A percentile compares a stretch with the other conserved stretches of the same genome.
Conservation (phyloP, 257 asterid species). For the Buddleja alternifolia region DNA sequence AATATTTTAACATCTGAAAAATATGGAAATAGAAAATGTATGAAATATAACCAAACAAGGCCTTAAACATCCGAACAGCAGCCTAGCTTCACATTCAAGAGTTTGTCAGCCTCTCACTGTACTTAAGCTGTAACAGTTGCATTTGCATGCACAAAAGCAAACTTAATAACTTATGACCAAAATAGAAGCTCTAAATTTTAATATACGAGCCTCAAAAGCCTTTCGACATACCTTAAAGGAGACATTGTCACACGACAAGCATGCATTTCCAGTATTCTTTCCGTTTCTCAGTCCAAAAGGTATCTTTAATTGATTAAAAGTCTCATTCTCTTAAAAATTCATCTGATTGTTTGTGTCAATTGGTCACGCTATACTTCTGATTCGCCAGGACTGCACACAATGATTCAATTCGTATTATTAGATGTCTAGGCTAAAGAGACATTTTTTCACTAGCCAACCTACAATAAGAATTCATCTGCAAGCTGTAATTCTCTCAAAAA, state of each 20-base stretch:
- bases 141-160: neutral
- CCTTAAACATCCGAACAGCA: neutral
- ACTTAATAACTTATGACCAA: neutral
- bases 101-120: neutral
- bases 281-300: neutral
- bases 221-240: constrained; percentile 6
- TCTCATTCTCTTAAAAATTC: neutral
- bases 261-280: constrained; percentile 16
- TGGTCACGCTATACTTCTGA: neutral
- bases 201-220: neutral
- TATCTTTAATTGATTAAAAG: neutral
- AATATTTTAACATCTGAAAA: no score
- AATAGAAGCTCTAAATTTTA: neutral
- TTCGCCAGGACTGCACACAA: constrained; percentile 1
- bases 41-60: neutral
- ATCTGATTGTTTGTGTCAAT: neutral
- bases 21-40: neutral
- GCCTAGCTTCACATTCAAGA: neutral
- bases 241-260: neutral
- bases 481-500: neutral
- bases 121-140: neutral
- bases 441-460: neutral
- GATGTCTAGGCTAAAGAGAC: neutral
- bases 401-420: neutral
- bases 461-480: neutral